Evolutionary conservation across 2,329 filamentous ascomycete species (phyloP), one percentile per base, ranked within the genome.

Genomic region (Alternaria longipes): DNA sequence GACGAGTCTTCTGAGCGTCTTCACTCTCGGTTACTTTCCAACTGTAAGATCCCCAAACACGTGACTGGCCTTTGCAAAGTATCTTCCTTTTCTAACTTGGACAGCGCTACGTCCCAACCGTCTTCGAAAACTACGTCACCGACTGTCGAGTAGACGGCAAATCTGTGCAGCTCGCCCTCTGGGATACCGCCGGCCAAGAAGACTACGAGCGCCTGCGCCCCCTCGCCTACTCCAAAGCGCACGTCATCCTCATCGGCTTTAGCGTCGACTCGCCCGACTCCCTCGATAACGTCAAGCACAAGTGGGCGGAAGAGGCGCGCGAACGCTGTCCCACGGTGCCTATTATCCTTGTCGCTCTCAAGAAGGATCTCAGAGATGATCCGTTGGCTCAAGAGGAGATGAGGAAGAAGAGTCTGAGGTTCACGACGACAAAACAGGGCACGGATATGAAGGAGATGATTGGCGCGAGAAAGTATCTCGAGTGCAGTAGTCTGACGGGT

Each of bases 101-200:
- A 26, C 67, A 79, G 77, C 77, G 77, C 62, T 79, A 79, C 61
- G 77, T 79, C 36, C 95, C 95, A 1, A 99, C 95, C 47, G 95
- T 99, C 38, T 99, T 99, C 81, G 95, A 99, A 79, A 99, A 99
- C 83, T 99, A 99, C 76, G 95, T 99, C 67, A 99, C 95, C 71
- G 95, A 99, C 82, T 99, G 95, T 81, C 88, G 94, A 82, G 95
- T 99, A 62, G 95, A 99, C 78, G 95, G 95, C 75, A 97, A 97
- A 79, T 97, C 93, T n/a, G 95, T 99, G 40, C 95, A 99, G 83
- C 86, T 99, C 66, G 95, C 95, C 53, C 84, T 99, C 73, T 99
- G 95, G 95, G 95, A 99, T 89, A 99, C 95, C n/a, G 95, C 95
- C 53, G 95, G 95, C 62, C 95, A 99, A 81, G 95, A 99, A 86